Evolutionary conservation across 2,329 filamentous ascomycete species (phyloP), one percentile per base, ranked within the genome.

Genomic region (Anthostomella pinea): DNA sequence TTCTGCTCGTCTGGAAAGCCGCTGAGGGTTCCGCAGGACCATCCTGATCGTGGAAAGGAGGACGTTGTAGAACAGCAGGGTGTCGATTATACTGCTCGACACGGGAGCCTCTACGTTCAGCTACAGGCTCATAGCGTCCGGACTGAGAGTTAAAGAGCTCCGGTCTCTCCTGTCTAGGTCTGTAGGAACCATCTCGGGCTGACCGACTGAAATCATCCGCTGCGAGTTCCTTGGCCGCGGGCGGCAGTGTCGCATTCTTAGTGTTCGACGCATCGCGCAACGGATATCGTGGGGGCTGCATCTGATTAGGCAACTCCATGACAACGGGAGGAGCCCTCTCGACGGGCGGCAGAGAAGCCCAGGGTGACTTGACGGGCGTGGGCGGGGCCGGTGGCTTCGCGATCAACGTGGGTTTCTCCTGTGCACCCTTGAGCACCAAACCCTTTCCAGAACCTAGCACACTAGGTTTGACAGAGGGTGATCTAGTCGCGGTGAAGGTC

Each of bases 81-180:
- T 91, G 83, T 31, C 85, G 79, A 38, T 78, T 73, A 43, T 77
- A 73, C 36, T 71, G 65, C 35, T 93, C 86, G 37, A 80, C 77
- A 33, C 85, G 79, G 19, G 84, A 80, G 13, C 78, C 79, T 47
- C 87, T 80, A 23, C 89, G 82, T 45, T 95, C 88, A 34, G 77
- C 70, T 3, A 90, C 91, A 11, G 90, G 89, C 58, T 97, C 91
- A 52, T 95, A 95, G 33, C 88, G 83, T 13, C 91, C 91, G 35
- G 88, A 95, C 37, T 94, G 85, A n/a, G 91, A 95, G 59, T 97
- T 96, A 67, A 82, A 97, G 0, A 97, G 70, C 60, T 97, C 90
- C 38, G 86, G 75, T 44, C 79, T 81, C 8, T 75, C 71, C 38
- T 76, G 71, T 1, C 69, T 58, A 22, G 73, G 71, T 5, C 81